Percentiles rank a stretch among this genome's conserved stretches.
phyloP scores from a whole-genome alignment of 257 asterid species.

The Asclepias syriaca region DNA sequence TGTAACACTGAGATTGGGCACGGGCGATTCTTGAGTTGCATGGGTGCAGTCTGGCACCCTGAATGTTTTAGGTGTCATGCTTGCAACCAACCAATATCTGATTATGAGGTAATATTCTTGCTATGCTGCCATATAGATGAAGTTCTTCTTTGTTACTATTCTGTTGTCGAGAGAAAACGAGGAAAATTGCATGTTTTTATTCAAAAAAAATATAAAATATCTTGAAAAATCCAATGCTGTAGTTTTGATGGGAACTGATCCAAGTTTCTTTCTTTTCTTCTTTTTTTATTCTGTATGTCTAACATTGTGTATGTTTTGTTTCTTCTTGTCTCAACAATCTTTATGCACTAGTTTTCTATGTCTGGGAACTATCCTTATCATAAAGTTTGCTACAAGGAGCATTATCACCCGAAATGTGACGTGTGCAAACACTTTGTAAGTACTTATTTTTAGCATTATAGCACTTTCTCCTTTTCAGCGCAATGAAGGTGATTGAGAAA shows the following conservation, averaged over 20 bases:
- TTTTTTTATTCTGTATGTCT: not conserved
- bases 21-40: slow-evolving; percentile 85
- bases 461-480: not conserved
- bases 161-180: not conserved
- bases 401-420: slow-evolving; percentile 89
- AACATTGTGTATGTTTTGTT: slow-evolving; percentile 2
- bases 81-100: slow-evolving; percentile 82
- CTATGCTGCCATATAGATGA: not conserved
- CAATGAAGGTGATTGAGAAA: not conserved
- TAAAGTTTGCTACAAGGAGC: slow-evolving; percentile 87
- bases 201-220: not conserved
- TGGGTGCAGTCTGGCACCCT: slow-evolving; percentile 96
- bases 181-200: not conserved
- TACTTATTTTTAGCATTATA: slow-evolving; percentile 3
- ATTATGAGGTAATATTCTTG: slow-evolving; percentile 60
- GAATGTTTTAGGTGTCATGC: slow-evolving; percentile 93
- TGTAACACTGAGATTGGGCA: slow-evolving; percentile 79
- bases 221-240: not conserved
- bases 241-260: not conserved
- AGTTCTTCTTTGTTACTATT: not conserved
- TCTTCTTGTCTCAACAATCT: slow-evolving; percentile 12
- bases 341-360: slow-evolving; percentile 65
- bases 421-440: slow-evolving; percentile 88
- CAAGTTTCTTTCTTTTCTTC: not conserved
- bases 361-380: slow-evolving; percentile 77